Evolutionary conservation across 73 alveolate genomes (phyloP), one percentile per base, ranked within the genome.

Genomic region (Paramecium sexaurelia): DNA sequence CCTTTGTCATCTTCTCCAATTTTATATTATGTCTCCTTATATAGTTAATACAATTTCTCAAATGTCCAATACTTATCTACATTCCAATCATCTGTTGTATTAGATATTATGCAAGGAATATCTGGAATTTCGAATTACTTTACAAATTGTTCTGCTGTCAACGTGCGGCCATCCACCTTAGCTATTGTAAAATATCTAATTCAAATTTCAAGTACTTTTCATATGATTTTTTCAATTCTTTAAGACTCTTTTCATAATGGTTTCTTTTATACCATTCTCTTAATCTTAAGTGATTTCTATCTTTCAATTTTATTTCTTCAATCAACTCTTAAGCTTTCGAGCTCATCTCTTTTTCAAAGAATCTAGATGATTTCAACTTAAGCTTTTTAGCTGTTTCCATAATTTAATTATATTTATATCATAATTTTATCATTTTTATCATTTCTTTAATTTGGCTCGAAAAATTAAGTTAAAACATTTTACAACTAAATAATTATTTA

Each of bases 1-100:
- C 98, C 98, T n/a, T 94, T 94, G 45, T 96, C 97, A 75, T 96
- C 96, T 67, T 96, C 98, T n/a, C 98, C 98, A 5, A 96, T 92
- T 82, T 93, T 94, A 55, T 94, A 92, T 47, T 43, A 24, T 6
- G 91, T 67, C 24, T 91, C 95, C 19, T 92, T 86, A 82, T 90
- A 94, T 33, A 84, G 85, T 55, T 93, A 7, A 24, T 92, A 78
- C 19, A 85, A 78, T 26, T 47, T 61, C 67, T 91, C 84, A 88
- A 93, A 92, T 69, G 83, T 68, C 98, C 98, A 96, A 27, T 87
- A 90, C 40, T 67, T 75, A 84, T 40, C 56, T 5, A 96, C 97
- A 32, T 94, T 91, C 97, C 97, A 96, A 35, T 85, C 82, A 24
- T 95, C 96, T 0, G 95, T 93, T 13, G 93, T 32, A 26, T 93